phyloP scores from a whole-genome alignment of 2,329 filamentous ascomycete genomes.

The Penicillium brasilianum region DNA sequence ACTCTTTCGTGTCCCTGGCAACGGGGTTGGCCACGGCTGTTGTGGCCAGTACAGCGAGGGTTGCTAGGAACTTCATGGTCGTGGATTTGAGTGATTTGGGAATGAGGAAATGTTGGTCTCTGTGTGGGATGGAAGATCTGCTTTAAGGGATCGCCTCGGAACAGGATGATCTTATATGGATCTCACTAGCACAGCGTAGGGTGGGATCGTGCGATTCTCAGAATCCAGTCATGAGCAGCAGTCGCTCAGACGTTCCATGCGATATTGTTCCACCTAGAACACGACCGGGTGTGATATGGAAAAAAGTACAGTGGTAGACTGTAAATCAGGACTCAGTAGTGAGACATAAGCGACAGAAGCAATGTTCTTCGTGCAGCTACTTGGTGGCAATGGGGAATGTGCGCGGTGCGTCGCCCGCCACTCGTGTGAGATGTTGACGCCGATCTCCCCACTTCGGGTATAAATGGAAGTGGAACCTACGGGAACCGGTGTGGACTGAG shows the following conservation, averaged over 20 bases:
- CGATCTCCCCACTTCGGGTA: conserved; percentile 16
- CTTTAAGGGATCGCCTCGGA: not conserved
- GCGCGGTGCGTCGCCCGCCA: conserved; percentile 2
- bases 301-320: not conserved
- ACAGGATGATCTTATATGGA: not conserved
- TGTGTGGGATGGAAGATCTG: not conserved
- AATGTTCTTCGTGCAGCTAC: not conserved
- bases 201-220: conserved; percentile 3
- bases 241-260: not conserved
- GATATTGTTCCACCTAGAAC: not conserved
- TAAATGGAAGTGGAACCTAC: not conserved
- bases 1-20: conserved; percentile 29
- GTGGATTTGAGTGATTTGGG: not conserved
- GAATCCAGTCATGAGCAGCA: not conserved
- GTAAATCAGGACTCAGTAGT: conserved; percentile 1
- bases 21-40: conserved; percentile 37
- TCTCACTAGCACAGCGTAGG: not conserved
- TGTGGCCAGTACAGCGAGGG: conserved; percentile 36
- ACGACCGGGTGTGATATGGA: not conserved
- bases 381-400: not conserved
- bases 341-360: conserved; percentile 13
- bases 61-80: conserved; percentile 39
- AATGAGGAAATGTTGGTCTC: not conserved
- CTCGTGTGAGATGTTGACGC: conserved; percentile 8
- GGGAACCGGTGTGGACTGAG: conserved; percentile 5